Percentiles rank a stretch among this genome's conserved stretches.
Conservation (phyloP, 768 basidiomycete genomes). For the Russula sp. region DNA sequence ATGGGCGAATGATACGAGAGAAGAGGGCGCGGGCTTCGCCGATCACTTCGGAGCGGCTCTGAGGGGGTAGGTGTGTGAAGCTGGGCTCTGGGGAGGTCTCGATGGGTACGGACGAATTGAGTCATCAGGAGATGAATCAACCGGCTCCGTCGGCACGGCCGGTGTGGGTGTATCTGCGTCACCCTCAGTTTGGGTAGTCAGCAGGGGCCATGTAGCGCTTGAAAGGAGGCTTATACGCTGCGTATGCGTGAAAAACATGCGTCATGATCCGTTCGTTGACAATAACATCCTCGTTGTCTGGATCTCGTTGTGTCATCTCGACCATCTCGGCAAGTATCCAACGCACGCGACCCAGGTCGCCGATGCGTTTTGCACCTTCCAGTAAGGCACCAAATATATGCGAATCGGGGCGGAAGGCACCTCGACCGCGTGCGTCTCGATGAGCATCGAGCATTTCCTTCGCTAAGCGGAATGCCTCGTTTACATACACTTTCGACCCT, state of each 20-base stretch:
- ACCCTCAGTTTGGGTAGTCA: conserved; percentile 36
- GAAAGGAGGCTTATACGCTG: conserved; percentile 73
- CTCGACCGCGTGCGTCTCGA: conserved; percentile 59
- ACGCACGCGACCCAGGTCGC: conserved; percentile 76
- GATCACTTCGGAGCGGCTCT: conserved; percentile 67
- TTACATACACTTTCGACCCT: conserved; percentile 60
- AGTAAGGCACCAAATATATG: conserved; percentile 80
- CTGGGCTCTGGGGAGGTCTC: conserved; percentile 12
- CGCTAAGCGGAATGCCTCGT: conserved; percentile 80
- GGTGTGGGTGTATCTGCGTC: neutral
- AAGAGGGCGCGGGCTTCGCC: conserved; percentile 68
- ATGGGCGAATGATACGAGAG: conserved; percentile 45
- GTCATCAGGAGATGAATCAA: conserved; percentile 3
- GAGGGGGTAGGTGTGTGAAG: conserved; percentile 60
- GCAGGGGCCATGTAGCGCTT: conserved; percentile 47
- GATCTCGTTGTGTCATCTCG: conserved; percentile 34
- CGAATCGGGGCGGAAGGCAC: conserved; percentile 56
- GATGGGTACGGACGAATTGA: neutral
- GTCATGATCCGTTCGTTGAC: conserved; percentile 71
- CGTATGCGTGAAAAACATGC: conserved; percentile 86
- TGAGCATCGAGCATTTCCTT: conserved; percentile 83
- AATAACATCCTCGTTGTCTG: conserved; percentile 33
- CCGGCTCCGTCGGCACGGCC: neutral
- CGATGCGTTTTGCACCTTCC: conserved; percentile 83
- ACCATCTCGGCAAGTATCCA: conserved; percentile 92